Percentiles rank a stretch among this genome's conserved stretches.
Evolutionary conservation across 805 yeast genomes (phyloP).

Genomic region (Jamesozyma gamospora): DNA sequence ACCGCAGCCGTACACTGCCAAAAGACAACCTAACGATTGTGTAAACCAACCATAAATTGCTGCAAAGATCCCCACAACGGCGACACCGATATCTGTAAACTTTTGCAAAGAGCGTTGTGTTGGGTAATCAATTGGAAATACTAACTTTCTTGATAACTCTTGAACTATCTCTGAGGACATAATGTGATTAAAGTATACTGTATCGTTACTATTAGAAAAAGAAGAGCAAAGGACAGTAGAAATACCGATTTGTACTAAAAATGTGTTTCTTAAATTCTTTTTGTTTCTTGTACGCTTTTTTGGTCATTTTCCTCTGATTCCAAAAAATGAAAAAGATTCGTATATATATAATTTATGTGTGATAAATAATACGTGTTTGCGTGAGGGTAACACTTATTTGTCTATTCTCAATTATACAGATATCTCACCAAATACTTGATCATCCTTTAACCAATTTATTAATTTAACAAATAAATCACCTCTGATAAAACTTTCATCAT

Average conservation of each 20-base stretch:
- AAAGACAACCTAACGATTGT: slow-evolving; percentile 34
- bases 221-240: too few species aligned
- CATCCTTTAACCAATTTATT: slow-evolving; percentile 18
- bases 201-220: too few species aligned
- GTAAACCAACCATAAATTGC: slow-evolving; percentile 39
- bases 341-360: too few species aligned
- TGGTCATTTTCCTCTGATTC: too few species aligned
- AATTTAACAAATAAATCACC: slow-evolving; percentile 12
- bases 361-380: too few species aligned
- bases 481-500: neutral
- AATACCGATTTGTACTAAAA: too few species aligned
- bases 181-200: too few species aligned
- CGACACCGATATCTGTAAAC: slow-evolving; percentile 11
- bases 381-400: too few species aligned
- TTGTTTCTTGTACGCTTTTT: too few species aligned
- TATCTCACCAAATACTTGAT: slow-evolving; percentile 4
- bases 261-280: too few species aligned
- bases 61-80: slow-evolving; percentile 28
- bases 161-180: neutral
- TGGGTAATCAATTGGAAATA: slow-evolving; percentile 29
- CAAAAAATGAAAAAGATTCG: too few species aligned
- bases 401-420: too few species aligned
- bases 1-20: slow-evolving; percentile 31
- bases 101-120: slow-evolving; percentile 20
- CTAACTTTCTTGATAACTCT: slow-evolving; percentile 18